Percentiles rank a stretch among this genome's conserved stretches.
Conservation (phyloP, 164 flowering plant species). For the Paratinospora sagittata region DNA sequence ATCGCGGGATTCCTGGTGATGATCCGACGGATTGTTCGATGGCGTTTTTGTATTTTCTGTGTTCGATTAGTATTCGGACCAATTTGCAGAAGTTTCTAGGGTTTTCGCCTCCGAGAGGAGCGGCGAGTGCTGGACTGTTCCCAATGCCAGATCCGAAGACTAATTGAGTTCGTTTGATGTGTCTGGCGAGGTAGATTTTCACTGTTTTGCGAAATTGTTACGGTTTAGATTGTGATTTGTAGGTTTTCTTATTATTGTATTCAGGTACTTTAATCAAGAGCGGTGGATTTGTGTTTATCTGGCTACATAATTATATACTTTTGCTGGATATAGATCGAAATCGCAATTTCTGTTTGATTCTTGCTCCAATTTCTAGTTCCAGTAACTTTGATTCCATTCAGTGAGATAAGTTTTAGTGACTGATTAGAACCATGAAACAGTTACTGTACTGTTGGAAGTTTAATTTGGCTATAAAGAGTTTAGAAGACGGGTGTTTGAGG, state of each 20-base stretch:
- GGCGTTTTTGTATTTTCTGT: constrained; percentile 89
- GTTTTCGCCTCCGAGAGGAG: constrained; percentile 87
- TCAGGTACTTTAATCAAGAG: background rate
- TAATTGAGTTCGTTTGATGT: constrained; percentile 24
- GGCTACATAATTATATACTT: background rate
- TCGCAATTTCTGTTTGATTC: background rate
- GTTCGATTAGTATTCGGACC: constrained; percentile 91
- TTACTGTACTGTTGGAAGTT: background rate
- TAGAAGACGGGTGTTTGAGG: background rate
- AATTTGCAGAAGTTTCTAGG: constrained; percentile 97
- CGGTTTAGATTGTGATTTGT: constrained; percentile 6
- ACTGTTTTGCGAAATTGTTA: background rate
- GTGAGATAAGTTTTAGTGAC: background rate
- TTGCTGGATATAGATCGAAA: background rate
- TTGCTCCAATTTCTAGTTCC: background rate
- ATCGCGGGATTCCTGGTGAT: constrained; percentile 64
- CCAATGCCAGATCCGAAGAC: constrained; percentile 95
- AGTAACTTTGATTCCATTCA: background rate
- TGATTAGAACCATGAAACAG: background rate
- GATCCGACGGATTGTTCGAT: constrained; percentile 94
- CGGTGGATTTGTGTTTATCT: background rate
- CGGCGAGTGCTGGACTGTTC: constrained; percentile 69
- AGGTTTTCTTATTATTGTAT: background rate
- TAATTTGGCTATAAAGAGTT: background rate
- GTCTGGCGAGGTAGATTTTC: constrained; percentile 1